A percentile compares a stretch with the other conserved stretches of the same genome.
Conservation (phyloP, 202 grass and related monocot genomes). For the Schoenoplectus triqueter region DNA sequence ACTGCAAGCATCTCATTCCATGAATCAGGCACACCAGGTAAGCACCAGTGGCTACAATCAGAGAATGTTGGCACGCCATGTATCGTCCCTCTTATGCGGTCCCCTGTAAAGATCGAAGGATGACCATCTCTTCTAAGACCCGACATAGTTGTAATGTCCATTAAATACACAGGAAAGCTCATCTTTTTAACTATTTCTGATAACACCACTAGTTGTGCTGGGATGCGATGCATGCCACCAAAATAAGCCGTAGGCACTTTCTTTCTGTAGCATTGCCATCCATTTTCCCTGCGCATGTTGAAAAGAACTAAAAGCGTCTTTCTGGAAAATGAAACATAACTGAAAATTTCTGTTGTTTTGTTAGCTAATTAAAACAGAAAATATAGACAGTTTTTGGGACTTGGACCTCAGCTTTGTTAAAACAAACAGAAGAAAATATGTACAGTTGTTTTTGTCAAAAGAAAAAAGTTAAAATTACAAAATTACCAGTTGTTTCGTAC, state of each 20-base stretch:
- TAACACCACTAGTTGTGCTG: constrained; percentile 45
- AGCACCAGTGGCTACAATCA: constrained; percentile 52
- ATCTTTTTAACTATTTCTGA: constrained; percentile 51
- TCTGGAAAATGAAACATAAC: neutral
- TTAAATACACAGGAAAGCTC: constrained; percentile 49
- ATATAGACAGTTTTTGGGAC: neutral
- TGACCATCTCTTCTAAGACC: constrained; percentile 49
- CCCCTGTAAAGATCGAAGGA: constrained; percentile 45
- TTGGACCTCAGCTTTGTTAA: too few relatives aligned
- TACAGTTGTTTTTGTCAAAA: neutral
- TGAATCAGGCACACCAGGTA: constrained; percentile 53
- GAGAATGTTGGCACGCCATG: constrained; percentile 5
- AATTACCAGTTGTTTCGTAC: neutral
- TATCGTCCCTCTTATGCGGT: neutral
- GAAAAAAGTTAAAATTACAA: neutral
- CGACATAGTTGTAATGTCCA: constrained; percentile 51
- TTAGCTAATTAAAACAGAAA: neutral
- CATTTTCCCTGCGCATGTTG: constrained; percentile 37
- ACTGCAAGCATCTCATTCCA: constrained; percentile 56
- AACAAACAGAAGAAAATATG: neutral
- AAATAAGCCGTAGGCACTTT: constrained; percentile 29
- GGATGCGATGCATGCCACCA: constrained; percentile 1
- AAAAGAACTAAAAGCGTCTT: neutral
- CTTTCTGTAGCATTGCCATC: constrained; percentile 53
- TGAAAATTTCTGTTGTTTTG: neutral